Conservation (phyloP, 768 basidiomycete species). For the Dacryopinax spathularia region DNA sequence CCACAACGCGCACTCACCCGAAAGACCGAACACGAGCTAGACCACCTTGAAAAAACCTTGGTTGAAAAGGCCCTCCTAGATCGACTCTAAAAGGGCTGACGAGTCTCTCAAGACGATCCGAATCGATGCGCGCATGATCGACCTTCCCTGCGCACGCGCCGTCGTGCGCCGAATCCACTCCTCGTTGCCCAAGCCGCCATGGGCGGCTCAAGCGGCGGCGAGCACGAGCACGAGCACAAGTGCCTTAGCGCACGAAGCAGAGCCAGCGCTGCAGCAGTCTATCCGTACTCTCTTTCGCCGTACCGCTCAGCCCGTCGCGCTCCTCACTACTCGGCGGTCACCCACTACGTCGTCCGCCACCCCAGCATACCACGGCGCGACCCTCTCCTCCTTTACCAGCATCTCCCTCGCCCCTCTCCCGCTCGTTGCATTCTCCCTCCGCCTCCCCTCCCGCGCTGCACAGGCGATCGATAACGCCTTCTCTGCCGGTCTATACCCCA, state of each 20-base stretch:
- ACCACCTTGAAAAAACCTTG: too few species aligned
- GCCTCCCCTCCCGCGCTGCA: constrained; percentile 82
- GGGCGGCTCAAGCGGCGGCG: background rate
- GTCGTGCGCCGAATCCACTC: background rate
- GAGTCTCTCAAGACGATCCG: background rate
- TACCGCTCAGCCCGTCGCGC: constrained; percentile 67
- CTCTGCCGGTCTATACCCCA: constrained; percentile 12
- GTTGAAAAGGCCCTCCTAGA: too few species aligned
- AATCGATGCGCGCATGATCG: background rate
- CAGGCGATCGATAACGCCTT: constrained; percentile 30
- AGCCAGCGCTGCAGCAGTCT: constrained; percentile 3
- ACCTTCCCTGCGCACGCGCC: background rate
- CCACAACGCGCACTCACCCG: too few species aligned
- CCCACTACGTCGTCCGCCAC: background rate
- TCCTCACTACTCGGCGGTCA: constrained; percentile 44
- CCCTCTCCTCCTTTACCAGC: constrained; percentile 84
- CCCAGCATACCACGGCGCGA: constrained; percentile 64
- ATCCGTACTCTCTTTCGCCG: constrained; percentile 25
- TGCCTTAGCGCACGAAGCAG: background rate
- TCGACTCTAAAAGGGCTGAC: too few species aligned
- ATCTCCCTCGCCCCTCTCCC: constrained; percentile 81
- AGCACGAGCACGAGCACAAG: too few species aligned
- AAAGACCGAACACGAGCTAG: too few species aligned
- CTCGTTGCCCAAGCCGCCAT: too few species aligned
- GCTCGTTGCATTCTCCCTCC: constrained; percentile 76